phyloP scores from a whole-genome alignment of 352 stramenopile genomes.

The Pythium scleroteichum region DNA sequence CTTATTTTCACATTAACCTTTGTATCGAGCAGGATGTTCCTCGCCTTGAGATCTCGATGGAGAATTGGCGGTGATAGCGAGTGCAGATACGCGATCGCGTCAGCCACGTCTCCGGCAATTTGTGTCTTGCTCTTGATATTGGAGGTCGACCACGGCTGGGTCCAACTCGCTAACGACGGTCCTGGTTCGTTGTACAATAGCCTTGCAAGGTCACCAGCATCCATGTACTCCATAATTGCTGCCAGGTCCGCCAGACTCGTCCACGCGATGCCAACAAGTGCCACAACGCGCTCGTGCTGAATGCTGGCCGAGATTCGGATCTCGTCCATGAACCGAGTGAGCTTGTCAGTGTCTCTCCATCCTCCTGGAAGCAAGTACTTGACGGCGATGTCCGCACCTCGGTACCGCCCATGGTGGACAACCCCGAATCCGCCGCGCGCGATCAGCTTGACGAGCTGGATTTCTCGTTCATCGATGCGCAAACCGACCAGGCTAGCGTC shows the following conservation, averaged over 20 bases:
- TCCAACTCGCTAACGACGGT: not conserved
- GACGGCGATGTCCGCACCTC: not conserved
- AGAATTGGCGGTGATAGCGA: slow-evolving; percentile 20
- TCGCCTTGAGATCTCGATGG: slow-evolving; percentile 23
- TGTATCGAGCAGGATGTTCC: slow-evolving; percentile 16
- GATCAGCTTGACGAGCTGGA: not conserved
- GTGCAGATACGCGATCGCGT: slow-evolving; percentile 19
- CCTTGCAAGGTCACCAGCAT: slow-evolving; percentile 21
- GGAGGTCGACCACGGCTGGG: not conserved
- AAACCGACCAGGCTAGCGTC: not conserved
- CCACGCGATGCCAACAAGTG: slow-evolving; percentile 32
- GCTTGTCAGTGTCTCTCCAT: slow-evolving; percentile 13
- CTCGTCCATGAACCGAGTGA: slow-evolving; percentile 34
- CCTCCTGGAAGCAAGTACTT: slow-evolving; percentile 22
- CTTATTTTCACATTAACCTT: slow-evolving; percentile 10
- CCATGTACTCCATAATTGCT: slow-evolving; percentile 35
- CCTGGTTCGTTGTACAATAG: slow-evolving; percentile 8
- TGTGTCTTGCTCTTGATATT: slow-evolving; percentile 4
- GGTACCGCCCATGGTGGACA: slow-evolving; percentile 6
- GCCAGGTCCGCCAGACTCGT: slow-evolving; percentile 27
- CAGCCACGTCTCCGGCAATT: slow-evolving; percentile 14
- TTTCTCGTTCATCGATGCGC: not conserved
- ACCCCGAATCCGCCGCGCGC: slow-evolving; percentile 9
- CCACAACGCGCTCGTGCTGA: slow-evolving; percentile 33
- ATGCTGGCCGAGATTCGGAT: slow-evolving; percentile 33